Conservation (phyloP, 768 basidiomycete species). For the Boletus reticulatus region DNA sequence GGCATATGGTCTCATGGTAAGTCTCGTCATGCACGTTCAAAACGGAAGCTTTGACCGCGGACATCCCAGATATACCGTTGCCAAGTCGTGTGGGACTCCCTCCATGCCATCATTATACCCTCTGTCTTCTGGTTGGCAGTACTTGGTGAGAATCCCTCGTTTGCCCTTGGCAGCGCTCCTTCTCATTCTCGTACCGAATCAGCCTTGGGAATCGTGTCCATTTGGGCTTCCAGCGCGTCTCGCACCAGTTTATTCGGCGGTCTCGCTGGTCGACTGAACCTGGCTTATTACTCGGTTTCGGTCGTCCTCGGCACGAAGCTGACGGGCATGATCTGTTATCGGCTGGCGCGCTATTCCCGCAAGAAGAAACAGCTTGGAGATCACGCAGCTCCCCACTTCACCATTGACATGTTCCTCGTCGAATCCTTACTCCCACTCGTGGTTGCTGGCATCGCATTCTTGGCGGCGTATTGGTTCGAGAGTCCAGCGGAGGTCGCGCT, state of each 20-base stretch:
- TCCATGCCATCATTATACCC: conserved; percentile 1
- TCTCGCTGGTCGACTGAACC: not conserved
- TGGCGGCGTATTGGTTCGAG: no score
- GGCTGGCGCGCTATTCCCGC: no score
- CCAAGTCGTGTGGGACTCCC: conserved; percentile 29
- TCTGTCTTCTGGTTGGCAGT: conserved; percentile 13
- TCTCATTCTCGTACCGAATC: not conserved
- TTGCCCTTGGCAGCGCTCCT: not conserved
- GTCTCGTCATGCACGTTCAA: not conserved
- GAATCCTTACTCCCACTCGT: no score
- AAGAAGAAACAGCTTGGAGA: no score
- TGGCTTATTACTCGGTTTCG: conserved; percentile 7
- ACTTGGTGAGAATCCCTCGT: conserved; percentile 6
- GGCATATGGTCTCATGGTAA: conserved; percentile 27
- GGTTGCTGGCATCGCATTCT: no score
- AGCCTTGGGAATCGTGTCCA: conserved; percentile 4
- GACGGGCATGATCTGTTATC: no score
- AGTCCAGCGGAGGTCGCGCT: no score
- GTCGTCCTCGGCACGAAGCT: not conserved
- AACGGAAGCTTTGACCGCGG: not conserved
- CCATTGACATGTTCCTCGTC: no score
- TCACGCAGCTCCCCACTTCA: no score
- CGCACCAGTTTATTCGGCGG: not conserved
- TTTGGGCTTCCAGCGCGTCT: not conserved
- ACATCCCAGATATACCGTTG: conserved; percentile 36